Conservation (phyloP, 1,139 yeast genomes). For the Debaryomycetaceae sp. region DNA sequence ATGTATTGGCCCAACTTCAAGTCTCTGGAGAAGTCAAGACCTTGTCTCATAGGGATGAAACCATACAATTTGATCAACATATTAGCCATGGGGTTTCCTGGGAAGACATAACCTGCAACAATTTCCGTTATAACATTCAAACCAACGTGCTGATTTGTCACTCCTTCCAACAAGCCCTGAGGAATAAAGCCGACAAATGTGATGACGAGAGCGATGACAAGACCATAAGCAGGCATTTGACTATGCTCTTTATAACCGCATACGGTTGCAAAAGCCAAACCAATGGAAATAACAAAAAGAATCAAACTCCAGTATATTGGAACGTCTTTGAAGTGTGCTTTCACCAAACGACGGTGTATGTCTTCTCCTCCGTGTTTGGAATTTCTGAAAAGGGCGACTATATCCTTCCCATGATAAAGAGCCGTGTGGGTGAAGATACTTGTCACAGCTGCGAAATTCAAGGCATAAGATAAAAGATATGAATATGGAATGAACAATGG, state of each 20-base stretch:
- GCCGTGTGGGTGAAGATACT: conserved; percentile 41
- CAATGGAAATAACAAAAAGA: conserved; percentile 26
- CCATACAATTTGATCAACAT: conserved; percentile 33
- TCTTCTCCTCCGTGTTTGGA: conserved; percentile 32
- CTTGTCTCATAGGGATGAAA: conserved; percentile 22
- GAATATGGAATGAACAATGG: conserved; percentile 39
- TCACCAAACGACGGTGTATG: conserved; percentile 36
- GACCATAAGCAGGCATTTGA: conserved; percentile 34
- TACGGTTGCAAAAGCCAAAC: conserved; percentile 29
- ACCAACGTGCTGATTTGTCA: conserved; percentile 39
- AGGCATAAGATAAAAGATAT: conserved; percentile 34
- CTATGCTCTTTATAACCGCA: conserved; percentile 19
- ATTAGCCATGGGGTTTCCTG: conserved; percentile 33
- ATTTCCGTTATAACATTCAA: conserved; percentile 29
- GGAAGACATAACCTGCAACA: conserved; percentile 31
- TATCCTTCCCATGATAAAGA: conserved; percentile 38
- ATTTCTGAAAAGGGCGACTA: conserved; percentile 22
- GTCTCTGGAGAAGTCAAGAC: conserved; percentile 22
- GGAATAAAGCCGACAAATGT: conserved; percentile 32
- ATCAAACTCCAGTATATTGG: conserved; percentile 40
- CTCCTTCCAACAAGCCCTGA: conserved; percentile 35
- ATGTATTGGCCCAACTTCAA: conserved; percentile 56
- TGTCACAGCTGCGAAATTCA: conserved; percentile 40
- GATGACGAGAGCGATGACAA: conserved; percentile 28
- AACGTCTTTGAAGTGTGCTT: conserved; percentile 30